Evolutionary conservation across 2,329 filamentous ascomycete genomes (phyloP), one percentile per base, ranked within the genome.

Genomic region (Beauveria bassiana): DNA sequence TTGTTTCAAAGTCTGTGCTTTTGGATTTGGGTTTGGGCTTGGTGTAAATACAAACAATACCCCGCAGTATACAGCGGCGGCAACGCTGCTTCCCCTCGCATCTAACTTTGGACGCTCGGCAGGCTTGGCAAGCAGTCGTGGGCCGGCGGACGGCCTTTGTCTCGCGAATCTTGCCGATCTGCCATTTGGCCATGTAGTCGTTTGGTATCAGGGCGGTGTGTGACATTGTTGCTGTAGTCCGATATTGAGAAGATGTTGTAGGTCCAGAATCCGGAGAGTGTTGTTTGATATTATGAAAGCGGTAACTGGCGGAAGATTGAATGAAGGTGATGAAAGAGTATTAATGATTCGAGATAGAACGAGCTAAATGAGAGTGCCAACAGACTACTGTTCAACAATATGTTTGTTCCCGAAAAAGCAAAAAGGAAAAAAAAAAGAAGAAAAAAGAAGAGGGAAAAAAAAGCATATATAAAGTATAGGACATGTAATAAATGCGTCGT

Each of bases 81-180:
- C 54, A 57, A 10, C 42, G 26, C 20, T 20, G 54, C n/a, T 46
- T 57, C 8, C 54, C 54, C n/a, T 57, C 54, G 43, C 54, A 57
- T 20, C 31, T 38, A 7, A 57, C 54, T 10, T 57, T 57, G 26
- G 54, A 57, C 10, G 54, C 43, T 4, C 54, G 54, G 8, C 54
- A 57, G 10, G 42, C 20, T 22, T 57, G 54, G 28, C 54, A 57
- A 12, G 54, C 54, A 10, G 54, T 57, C 18, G 22, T 57, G 54
- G 54, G 54, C 18, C 54, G 42, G 12, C 54, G 54, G 2, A 22
- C 26, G 5, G 54, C 38, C 20, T 28, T 57, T 16, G n/a, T 47
- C 10, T 28, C 43, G n/a, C 28, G 54, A 26, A 7, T 34, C 18
- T 6, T 22, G 38, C 24, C 43, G 43, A 26, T 47, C n/a, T 57